These are phyloP conservation scores for Pyricularia sp. DNA, from an alignment of 2,329 filamentous ascomycete genomes.

Conservation along the genomic window DNA sequence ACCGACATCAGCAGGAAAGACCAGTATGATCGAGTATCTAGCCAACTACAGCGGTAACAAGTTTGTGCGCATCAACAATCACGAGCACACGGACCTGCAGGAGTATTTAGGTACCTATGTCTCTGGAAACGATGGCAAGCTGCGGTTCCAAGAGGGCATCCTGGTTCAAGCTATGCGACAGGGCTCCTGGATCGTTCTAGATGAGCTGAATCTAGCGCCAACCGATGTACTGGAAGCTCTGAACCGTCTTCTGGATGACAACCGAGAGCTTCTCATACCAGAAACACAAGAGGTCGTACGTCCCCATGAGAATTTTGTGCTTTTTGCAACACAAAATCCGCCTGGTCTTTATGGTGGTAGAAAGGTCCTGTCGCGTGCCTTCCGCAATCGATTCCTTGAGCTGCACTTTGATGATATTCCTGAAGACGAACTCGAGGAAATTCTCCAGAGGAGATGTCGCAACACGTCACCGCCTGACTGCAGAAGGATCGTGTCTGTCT, in stretches of 20 bases:
- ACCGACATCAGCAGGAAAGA: conserved; percentile 94
- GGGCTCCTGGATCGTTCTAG: conserved; percentile 95
- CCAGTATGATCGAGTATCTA: conserved; percentile 97
- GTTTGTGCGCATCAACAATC: conserved; percentile 98
- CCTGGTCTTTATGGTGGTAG: conserved; percentile 89
- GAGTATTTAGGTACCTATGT: conserved; percentile 95
- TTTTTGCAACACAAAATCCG: conserved; percentile 96
- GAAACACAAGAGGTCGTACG: conserved; percentile 91
- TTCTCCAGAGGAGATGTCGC: conserved; percentile 75
- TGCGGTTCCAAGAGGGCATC: conserved; percentile 86
- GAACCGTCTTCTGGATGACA: conserved; percentile 91
- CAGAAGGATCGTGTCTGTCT: conserved; percentile 79
- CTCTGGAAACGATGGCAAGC: conserved; percentile 69
- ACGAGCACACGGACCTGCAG: conserved; percentile 95
- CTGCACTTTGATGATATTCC: conserved; percentile 97
- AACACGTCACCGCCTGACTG: conserved; percentile 85
- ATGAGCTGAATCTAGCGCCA: conserved; percentile 92
- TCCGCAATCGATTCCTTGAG: conserved; percentile 93
- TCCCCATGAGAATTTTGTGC: conserved; percentile 89
- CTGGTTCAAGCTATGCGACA: conserved; percentile 84
- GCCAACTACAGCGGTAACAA: conserved; percentile 95
- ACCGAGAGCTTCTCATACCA: conserved; percentile 85
- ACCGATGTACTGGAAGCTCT: conserved; percentile 94
- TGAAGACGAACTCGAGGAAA: conserved; percentile 82
- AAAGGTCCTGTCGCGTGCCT: conserved; percentile 85